Percentiles rank a stretch among this genome's conserved stretches.
phyloP scores from a whole-genome alignment of 2,329 filamentous ascomycete genomes.

The Endothia cerciana region DNA sequence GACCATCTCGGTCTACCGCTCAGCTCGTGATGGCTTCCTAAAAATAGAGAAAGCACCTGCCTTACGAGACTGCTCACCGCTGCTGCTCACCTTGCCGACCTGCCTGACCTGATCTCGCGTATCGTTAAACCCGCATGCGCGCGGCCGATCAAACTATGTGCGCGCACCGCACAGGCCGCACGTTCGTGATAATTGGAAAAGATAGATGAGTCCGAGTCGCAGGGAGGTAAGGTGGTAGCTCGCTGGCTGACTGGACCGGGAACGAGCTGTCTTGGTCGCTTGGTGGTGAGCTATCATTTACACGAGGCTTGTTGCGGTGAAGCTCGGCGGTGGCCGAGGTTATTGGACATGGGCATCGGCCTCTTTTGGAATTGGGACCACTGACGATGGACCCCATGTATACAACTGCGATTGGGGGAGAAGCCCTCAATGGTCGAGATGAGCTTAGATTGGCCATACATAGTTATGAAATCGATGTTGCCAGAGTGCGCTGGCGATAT shows the following conservation, averaged over 20 bases:
- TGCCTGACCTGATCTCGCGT: slow-evolving; percentile 1
- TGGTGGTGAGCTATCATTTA: background rate
- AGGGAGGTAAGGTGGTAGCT: background rate
- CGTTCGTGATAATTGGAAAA: background rate
- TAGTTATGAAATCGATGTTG: background rate
- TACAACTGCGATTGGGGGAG: too few relatives aligned
- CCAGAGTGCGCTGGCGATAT: too few relatives aligned
- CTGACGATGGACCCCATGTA: too few relatives aligned
- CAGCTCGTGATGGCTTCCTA: background rate
- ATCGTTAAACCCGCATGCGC: background rate
- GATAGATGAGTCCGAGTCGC: too few relatives aligned
- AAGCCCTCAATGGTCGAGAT: too few relatives aligned
- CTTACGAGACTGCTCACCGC: too few relatives aligned
- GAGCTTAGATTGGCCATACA: background rate
- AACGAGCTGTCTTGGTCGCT: background rate
- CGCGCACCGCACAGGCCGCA: background rate
- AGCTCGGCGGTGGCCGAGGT: background rate
- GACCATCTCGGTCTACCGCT: background rate
- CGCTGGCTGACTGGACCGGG: background rate
- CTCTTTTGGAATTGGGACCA: too few relatives aligned
- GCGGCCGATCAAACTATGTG: background rate
- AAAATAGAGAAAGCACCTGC: background rate
- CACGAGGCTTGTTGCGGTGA: background rate
- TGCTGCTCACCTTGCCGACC: background rate
- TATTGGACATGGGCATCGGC: background rate